These are phyloP conservation scores for Daldinia decipiens DNA, from an alignment of 495 filamentous ascomycete genomes.

Conservation along the genomic window DNA sequence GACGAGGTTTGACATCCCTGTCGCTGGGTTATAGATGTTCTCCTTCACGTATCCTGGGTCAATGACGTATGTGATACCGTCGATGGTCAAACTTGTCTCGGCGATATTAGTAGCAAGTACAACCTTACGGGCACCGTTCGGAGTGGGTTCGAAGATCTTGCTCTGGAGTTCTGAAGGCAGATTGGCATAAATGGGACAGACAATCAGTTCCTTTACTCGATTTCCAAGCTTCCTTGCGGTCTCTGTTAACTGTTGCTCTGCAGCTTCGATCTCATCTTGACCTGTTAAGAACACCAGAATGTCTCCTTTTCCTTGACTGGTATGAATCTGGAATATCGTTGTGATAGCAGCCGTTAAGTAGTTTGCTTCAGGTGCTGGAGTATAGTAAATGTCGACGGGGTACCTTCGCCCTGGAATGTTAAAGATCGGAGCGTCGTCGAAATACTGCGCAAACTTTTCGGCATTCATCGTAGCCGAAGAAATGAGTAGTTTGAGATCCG, in stretches of 20 bases:
- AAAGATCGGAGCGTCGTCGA: conserved; percentile 95
- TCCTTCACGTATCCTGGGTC: conserved; percentile 95
- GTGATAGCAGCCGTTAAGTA: conserved; percentile 92
- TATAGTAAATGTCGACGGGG: conserved; percentile 93
- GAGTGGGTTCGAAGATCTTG: conserved; percentile 92
- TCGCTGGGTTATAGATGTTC: conserved; percentile 91
- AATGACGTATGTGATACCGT: conserved; percentile 91
- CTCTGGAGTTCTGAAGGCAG: conserved; percentile 84
- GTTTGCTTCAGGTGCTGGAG: conserved; percentile 90
- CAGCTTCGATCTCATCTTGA: conserved; percentile 90
- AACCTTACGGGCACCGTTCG: conserved; percentile 81
- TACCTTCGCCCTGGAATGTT: conserved; percentile 93
- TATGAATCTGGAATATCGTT: conserved; percentile 96
- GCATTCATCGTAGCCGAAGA: conserved; percentile 97
- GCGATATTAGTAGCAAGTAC: conserved; percentile 92
- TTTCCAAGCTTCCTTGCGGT: conserved; percentile 82
- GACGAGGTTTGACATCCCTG: conserved; percentile 90
- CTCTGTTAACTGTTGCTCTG: conserved; percentile 81
- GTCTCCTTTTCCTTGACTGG: conserved; percentile 84
- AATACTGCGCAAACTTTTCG: conserved; percentile 90
- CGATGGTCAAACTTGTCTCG: conserved; percentile 88
- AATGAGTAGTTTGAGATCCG: conserved; percentile 91
- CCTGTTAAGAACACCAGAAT: conserved; percentile 92
- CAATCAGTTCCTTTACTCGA: conserved; percentile 85
- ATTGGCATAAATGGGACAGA: conserved; percentile 91